A percentile compares a stretch with the other conserved stretches of the same genome.
phyloP scores from a whole-genome alignment of 257 asterid species.

The Oldenlandia corymbosa region DNA sequence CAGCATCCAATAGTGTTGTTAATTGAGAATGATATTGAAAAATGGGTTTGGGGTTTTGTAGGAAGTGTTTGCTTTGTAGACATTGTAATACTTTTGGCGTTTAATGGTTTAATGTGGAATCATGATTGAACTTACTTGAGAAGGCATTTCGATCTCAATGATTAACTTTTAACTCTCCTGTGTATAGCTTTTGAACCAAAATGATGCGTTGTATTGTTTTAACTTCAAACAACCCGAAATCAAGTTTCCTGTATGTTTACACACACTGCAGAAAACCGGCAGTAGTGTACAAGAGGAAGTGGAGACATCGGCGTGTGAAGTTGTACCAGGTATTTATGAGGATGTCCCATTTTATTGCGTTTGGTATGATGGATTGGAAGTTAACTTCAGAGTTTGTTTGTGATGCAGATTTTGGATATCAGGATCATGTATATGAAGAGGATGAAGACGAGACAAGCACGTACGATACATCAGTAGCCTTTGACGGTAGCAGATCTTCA shows the following conservation, averaged over 20 bases:
- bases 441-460: constrained; percentile 80
- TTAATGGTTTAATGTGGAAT: too few species aligned
- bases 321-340: constrained; percentile 52
- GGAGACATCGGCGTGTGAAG: constrained; percentile 70
- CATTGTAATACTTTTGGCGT: neutral
- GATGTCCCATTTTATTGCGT: constrained; percentile 14
- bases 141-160: neutral
- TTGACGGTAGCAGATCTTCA: constrained; percentile 47
- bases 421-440: constrained; percentile 51
- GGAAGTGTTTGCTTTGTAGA: neutral
- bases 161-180: too few species aligned
- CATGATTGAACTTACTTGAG: neutral
- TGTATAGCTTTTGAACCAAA: too few species aligned
- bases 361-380: constrained; percentile 18
- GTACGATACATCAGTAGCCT: constrained; percentile 46
- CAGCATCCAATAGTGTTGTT: too few species aligned
- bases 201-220: neutral
- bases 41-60: too few species aligned
- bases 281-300: constrained; percentile 62
- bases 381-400: constrained; percentile 15
- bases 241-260: neutral
- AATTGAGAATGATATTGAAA: too few species aligned
- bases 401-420: constrained; percentile 52
- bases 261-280: constrained; percentile 54
- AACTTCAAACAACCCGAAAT: neutral